Evolutionary conservation across 306 rosid species (phyloP).

Genomic region (Astragalus membranaceus): DNA sequence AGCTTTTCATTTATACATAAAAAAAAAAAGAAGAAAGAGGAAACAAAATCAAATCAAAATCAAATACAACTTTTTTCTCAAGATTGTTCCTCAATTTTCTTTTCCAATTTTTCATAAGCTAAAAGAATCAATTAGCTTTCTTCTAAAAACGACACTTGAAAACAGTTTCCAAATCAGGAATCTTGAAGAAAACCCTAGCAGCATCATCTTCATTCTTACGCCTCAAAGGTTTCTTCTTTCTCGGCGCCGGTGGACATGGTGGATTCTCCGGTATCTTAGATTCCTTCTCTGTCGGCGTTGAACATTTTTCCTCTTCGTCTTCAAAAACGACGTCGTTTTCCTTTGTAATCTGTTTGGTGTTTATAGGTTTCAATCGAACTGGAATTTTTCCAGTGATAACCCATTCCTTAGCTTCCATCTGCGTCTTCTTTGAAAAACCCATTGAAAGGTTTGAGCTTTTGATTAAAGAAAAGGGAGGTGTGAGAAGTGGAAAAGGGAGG

Average conservation of each 20-base stretch:
- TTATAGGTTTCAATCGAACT: conserved; percentile 62
- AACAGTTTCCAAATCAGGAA: conserved; percentile 89
- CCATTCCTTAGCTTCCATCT: conserved; percentile 60
- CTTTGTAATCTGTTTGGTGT: conserved; percentile 39
- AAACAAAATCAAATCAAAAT: conserved; percentile 26
- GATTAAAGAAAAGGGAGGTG: conserved; percentile 3
- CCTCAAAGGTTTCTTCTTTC: conserved; percentile 55
- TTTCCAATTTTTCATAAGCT: conserved; percentile 20
- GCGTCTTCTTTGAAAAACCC: conserved; percentile 86
- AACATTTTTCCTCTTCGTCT: conserved; percentile 29
- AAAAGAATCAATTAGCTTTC: conserved; percentile 39
- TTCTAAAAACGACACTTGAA: conserved; percentile 58
- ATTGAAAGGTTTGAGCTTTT: conserved; percentile 14
- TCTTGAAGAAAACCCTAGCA: conserved; percentile 61
- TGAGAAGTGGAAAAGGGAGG: neutral
- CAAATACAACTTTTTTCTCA: neutral
- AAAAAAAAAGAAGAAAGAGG: neutral
- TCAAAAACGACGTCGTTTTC: conserved; percentile 20
- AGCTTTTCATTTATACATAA: conserved; percentile 33
- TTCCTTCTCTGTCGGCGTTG: conserved; percentile 78
- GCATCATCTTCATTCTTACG: conserved; percentile 33
- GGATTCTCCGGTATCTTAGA: conserved; percentile 66
- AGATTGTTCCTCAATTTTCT: neutral
- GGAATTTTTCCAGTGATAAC: conserved; percentile 63
- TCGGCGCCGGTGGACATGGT: conserved; percentile 83